Evolutionary conservation across 2,329 filamentous ascomycete genomes (phyloP).

Genomic region (Fusarium sp.): DNA sequence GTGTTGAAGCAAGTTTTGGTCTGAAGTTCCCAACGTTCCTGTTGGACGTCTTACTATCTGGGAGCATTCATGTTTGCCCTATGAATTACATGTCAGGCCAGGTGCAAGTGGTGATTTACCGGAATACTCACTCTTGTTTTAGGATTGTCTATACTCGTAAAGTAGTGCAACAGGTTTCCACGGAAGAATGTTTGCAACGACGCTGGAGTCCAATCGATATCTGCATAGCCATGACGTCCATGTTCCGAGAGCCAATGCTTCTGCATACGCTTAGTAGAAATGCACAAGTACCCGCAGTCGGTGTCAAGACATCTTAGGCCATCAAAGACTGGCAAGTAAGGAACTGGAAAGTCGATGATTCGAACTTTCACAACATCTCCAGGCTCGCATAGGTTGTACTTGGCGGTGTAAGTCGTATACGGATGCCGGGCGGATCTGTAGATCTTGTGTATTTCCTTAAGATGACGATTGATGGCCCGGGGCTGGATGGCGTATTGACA

Average conservation of each 20-base stretch:
- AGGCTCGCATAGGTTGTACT: neutral
- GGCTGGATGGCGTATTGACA: slow-evolving; percentile 31
- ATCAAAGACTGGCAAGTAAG: slow-evolving; percentile 7
- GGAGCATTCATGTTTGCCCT: neutral
- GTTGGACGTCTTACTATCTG: neutral
- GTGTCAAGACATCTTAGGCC: slow-evolving; percentile 9
- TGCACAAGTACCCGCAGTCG: slow-evolving; percentile 19
- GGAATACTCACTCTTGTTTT: neutral
- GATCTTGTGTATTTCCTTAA: slow-evolving; percentile 33
- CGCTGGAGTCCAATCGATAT: slow-evolving; percentile 7
- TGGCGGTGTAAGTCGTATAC: slow-evolving; percentile 11
- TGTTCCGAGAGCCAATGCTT: slow-evolving; percentile 27
- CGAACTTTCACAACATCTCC: neutral
- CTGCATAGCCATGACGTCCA: neutral
- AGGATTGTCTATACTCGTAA: neutral
- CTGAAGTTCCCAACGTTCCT: neutral
- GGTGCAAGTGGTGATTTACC: rapidly evolving
- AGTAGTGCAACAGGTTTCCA: slow-evolving; percentile 29
- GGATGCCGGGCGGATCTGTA: slow-evolving; percentile 11
- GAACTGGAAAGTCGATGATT: slow-evolving; percentile 15
- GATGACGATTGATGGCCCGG: slow-evolving; percentile 11
- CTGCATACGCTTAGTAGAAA: slow-evolving; percentile 32
- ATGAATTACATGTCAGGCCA: neutral
- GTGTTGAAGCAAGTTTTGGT: neutral
- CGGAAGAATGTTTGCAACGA: slow-evolving; percentile 29